Evolutionary conservation across 2,329 filamentous ascomycete species (phyloP).

Genomic region (Dactylellina haptotyla): DNA sequence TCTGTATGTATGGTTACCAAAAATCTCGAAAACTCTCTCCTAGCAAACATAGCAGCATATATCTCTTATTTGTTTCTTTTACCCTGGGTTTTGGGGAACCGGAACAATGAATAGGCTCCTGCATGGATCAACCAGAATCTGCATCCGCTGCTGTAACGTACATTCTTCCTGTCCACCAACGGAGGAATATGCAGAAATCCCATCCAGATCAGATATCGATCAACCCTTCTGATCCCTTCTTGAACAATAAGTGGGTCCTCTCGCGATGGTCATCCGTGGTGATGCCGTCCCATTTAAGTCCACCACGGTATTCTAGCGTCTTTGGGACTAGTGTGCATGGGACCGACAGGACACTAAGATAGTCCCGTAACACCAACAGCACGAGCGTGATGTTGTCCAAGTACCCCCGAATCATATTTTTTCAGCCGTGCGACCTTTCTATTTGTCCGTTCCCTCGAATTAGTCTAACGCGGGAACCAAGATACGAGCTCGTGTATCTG

Average conservation of each 20-base stretch:
- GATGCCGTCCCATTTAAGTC: conserved; percentile 4
- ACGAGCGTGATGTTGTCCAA: conserved; percentile 15
- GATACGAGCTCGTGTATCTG: conserved; percentile 21
- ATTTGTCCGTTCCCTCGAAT: conserved; percentile 10
- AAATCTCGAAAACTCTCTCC: not conserved
- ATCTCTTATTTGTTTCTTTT: not conserved
- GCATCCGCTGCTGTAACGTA: conserved; percentile 4
- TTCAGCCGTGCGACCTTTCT: conserved; percentile 25
- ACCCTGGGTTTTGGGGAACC: conserved; percentile 12
- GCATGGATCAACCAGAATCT: conserved; percentile 24
- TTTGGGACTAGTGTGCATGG: not conserved
- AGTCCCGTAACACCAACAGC: conserved; percentile 30
- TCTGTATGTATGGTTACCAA: conserved; percentile 19
- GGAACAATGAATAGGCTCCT: conserved; percentile 21
- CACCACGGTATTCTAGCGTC: not conserved
- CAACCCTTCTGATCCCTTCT: conserved; percentile 25
- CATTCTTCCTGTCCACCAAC: not conserved
- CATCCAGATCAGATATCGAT: conserved; percentile 25
- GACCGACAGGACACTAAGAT: not conserved
- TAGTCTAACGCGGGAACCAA: conserved; percentile 23
- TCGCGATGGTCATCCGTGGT: conserved; percentile 25
- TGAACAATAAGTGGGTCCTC: conserved; percentile 13
- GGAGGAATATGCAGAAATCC: conserved; percentile 2
- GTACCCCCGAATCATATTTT: conserved; percentile 1
- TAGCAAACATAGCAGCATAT: not conserved